These are phyloP conservation scores for Yarrowia bubula DNA, from an alignment of 805 yeast genomes.

Conservation along the genomic window DNA sequence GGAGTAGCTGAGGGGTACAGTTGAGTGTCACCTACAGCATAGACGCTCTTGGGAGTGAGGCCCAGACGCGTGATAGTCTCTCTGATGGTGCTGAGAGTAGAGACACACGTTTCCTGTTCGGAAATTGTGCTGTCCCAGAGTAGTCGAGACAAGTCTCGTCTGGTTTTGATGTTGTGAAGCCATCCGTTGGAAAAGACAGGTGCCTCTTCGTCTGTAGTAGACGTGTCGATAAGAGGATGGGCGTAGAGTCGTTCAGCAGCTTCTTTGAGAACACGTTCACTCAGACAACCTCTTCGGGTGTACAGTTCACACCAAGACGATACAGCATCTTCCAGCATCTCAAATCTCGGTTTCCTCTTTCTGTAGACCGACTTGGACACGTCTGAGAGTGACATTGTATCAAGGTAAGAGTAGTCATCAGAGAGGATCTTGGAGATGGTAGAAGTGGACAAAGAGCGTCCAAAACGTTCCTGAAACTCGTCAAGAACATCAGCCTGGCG, in stretches of 20 bases:
- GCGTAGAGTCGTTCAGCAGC: slow-evolving; percentile 3
- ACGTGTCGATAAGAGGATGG: slow-evolving; percentile 1
- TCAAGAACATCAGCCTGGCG: neutral
- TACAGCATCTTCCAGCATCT: slow-evolving; percentile 1
- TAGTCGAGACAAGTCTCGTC: slow-evolving; percentile 1
- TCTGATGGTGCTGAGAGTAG: neutral
- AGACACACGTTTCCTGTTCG: slow-evolving; percentile 1
- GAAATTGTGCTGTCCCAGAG: slow-evolving; percentile 5
- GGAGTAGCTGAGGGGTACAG: slow-evolving; percentile 14
- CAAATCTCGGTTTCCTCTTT: slow-evolving; percentile 1
- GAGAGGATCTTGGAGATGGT: slow-evolving; percentile 13
- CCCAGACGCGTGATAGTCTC: slow-evolving; percentile 6
- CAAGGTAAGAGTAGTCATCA: slow-evolving; percentile 14
- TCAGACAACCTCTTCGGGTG: slow-evolving; percentile 12
- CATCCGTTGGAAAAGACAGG: slow-evolving; percentile 15
- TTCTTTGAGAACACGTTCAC: slow-evolving; percentile 14
- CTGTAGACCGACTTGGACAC: slow-evolving; percentile 4
- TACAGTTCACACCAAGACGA: slow-evolving; percentile 20
- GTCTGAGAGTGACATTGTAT: neutral
- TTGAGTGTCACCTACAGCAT: neutral
- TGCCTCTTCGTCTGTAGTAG: neutral
- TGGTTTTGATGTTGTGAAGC: slow-evolving; percentile 7
- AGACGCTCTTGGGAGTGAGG: slow-evolving; percentile 1
- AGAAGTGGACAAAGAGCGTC: neutral
- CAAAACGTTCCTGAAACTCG: slow-evolving; percentile 7